phyloP scores from a whole-genome alignment of 495 filamentous ascomycete species.

The Annulohypoxylon moriforme region DNA sequence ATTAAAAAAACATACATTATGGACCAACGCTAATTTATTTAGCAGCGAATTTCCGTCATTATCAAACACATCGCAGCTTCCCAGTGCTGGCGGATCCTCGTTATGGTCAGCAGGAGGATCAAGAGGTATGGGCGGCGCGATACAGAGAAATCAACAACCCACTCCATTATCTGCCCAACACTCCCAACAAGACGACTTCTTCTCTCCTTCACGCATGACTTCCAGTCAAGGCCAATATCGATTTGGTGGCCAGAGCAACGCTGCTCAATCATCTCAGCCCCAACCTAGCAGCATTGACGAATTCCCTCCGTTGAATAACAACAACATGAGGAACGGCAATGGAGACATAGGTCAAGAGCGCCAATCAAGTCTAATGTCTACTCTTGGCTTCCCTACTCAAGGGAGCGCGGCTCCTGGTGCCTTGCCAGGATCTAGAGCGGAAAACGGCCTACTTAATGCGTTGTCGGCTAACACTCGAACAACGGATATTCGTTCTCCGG shows the following conservation, averaged over 20 bases:
- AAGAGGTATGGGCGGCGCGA: constrained; percentile 62
- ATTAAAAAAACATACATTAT: constrained; percentile 10
- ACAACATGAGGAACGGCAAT: constrained; percentile 66
- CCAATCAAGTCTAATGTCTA: constrained; percentile 70
- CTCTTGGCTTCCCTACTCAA: constrained; percentile 69
- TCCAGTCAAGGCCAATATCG: constrained; percentile 70
- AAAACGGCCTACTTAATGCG: constrained; percentile 69
- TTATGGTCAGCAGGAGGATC: constrained; percentile 71
- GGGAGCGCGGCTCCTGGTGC: constrained; percentile 46
- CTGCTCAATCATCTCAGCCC: constrained; percentile 69
- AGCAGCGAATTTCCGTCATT: constrained; percentile 85
- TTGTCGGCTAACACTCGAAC: constrained; percentile 63
- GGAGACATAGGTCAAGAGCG: constrained; percentile 79
- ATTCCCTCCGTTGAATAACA: constrained; percentile 78
- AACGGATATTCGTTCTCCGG: constrained; percentile 55
- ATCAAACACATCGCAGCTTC: constrained; percentile 73
- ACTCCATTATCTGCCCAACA: constrained; percentile 64
- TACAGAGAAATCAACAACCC: constrained; percentile 75
- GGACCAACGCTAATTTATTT: constrained; percentile 36
- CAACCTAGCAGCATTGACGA: constrained; percentile 80
- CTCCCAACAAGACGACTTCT: constrained; percentile 69
- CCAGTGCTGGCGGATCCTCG: constrained; percentile 55
- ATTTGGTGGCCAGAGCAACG: constrained; percentile 63
- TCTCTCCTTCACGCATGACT: constrained; percentile 66
- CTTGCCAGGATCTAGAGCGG: constrained; percentile 50